Evolutionary conservation across 305 asterid species (phyloP), one percentile per base, ranked within the genome.

Genomic region (Solanum hybrid): DNA sequence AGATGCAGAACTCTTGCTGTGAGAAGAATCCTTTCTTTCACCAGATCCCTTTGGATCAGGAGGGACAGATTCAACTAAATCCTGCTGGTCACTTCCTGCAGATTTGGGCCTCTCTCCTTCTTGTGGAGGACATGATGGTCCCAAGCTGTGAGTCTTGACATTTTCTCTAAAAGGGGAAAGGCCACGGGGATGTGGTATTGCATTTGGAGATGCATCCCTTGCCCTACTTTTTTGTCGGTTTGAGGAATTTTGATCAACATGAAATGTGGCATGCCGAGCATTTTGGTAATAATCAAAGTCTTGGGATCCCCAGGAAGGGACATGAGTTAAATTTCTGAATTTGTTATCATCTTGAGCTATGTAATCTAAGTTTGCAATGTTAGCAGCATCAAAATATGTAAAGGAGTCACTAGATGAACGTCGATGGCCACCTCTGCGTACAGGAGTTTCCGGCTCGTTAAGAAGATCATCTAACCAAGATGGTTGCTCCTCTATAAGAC

Each of bases 371-470:
- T 90, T 92, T 88, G 93, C 93, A 61, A 89, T 86, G 89, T 90
- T 92, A 90, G 91, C 87, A 31, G 92, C 34, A 89, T 96, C 99
- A 85, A 91, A 87, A 89, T 94, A 93, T 33, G 98, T 92, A 92
- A 94, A 95, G 9, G 98, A 95, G 89, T 94, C 98, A 89, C 98
- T 95, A 51, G 98, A 95, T 89, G 98, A 95, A 90, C 97, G 96
- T 71, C 97, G 92, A 90, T 95, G 98, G 42, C 96, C 94, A 86
- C 94, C 94, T 91, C 86, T 94, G 34, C 93, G 95, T n/a, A 92
- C 95, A 35, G 98, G 97, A 86, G 96, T 94, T 90, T 95, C 98
- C 40, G 98, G 98, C 91, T 95, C 97, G 22, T 95, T 90, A 26
- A 94, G 96, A 86, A 95, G 96, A 61, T 94, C 98, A 82, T 95